phyloP scores from a whole-genome alignment of 2,329 filamentous ascomycete genomes.

The Colletotrichum phormii region DNA sequence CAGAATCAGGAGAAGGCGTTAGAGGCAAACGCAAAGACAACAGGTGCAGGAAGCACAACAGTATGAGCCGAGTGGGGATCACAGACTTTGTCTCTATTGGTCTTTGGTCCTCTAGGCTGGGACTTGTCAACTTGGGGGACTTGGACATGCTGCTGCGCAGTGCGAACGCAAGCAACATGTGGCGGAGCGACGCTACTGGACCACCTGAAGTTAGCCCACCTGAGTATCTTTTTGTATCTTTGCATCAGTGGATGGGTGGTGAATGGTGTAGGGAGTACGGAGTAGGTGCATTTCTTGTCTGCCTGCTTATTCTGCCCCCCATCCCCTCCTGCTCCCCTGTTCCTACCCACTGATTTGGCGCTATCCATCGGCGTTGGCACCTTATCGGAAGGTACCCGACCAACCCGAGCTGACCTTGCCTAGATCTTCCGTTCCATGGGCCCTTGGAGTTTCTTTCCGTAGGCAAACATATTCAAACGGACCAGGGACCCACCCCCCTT shows the following conservation, averaged over 20 bases:
- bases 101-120: neutral
- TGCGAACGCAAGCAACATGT: conserved; percentile 24
- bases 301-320: conserved; percentile 14
- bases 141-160: neutral
- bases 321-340: neutral
- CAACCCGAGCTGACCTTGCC: conserved; percentile 13
- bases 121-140: neutral
- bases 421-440: conserved; percentile 17
- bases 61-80: conserved; percentile 9
- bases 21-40: neutral
- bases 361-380: neutral
- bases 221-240: too few relatives aligned
- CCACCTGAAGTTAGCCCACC: conserved; percentile 9
- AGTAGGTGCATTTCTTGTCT: conserved; percentile 23
- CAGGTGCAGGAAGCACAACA: neutral
- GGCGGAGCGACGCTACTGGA: conserved; percentile 30
- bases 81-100: neutral
- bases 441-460: too few relatives aligned
- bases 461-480: conserved; percentile 2
- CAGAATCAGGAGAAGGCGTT: neutral
- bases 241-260: too few relatives aligned
- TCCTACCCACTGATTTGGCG: conserved; percentile 20
- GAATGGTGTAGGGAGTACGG: too few relatives aligned
- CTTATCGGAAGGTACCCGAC: conserved; percentile 25
- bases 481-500: conserved; percentile 24